Evolutionary conservation across 768 basidiomycete species (phyloP), one percentile per base, ranked within the genome.

Genomic region (Trametes punicea): DNA sequence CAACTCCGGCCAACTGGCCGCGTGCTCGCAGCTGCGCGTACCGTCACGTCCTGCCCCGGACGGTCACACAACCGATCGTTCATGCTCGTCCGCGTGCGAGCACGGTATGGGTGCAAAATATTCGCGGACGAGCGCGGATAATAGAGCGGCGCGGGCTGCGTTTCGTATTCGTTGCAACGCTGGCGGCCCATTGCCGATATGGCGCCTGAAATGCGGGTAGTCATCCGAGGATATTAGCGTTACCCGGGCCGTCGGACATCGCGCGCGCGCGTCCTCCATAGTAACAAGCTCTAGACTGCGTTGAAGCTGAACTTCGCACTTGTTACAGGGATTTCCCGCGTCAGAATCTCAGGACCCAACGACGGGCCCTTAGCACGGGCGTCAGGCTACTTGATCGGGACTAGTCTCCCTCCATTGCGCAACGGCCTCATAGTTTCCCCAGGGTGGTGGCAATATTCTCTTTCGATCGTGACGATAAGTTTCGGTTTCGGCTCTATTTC

Each of bases 401-500:
- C 44, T 60, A 55, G 58, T 41, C 47, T 55, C 29, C 40, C 42
- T 55, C 51, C 51, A 55, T 54, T 52, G 51, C 51, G 58, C 53
- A 55, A 55, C 58, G 58, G 58, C 58, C 54, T 55, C 51, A 59
- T 51, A 36, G 58, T 53, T 60, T 60, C 48, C 53, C 58, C 58
- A 51, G 51, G 49, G 49, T 41, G 54, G 57, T 53, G 51, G 57
- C 47, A 59, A 54, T 54, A 48, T 54, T 54, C 54, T 54, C 48
- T 55, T 46, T 56, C 57, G 53, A 60, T 55, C 59, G 61, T 51
- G 60, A 57, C 59, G 52, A 60, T 57, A 63, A 60, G 52, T 56
- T 59, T 62, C 57, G 58, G 59, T 68, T 65, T 61, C 61, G 63
- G 60, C 55, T 57, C 56, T 45, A 58, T 62, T 60, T 63, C 62